phyloP scores from a whole-genome alignment of 768 basidiomycete genomes.

The Neoboletus brunneissimus region DNA sequence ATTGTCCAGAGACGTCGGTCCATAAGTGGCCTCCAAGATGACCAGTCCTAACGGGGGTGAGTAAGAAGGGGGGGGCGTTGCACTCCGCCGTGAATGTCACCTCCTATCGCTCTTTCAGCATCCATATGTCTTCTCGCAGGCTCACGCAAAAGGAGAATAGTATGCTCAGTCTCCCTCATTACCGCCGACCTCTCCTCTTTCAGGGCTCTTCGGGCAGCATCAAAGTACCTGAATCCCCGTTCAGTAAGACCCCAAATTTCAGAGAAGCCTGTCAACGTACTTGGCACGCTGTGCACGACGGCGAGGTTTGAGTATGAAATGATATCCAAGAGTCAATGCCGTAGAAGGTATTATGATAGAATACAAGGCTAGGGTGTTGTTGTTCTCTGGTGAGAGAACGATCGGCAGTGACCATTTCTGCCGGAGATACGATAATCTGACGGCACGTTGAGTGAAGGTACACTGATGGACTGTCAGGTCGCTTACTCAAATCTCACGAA shows the following conservation, averaged over 20 bases:
- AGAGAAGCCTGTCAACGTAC: slow-evolving; percentile 37
- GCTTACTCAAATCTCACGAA: slow-evolving; percentile 54
- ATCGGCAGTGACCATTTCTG: slow-evolving; percentile 60
- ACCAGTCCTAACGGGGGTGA: slow-evolving; percentile 56
- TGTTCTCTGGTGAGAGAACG: slow-evolving; percentile 48
- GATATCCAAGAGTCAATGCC: slow-evolving; percentile 51
- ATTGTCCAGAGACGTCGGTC: slow-evolving; percentile 49
- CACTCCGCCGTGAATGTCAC: slow-evolving; percentile 36
- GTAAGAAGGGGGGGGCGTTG: slow-evolving; percentile 12
- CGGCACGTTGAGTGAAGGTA: slow-evolving; percentile 15
- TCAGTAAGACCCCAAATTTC: slow-evolving; percentile 14
- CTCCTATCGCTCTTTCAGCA: slow-evolving; percentile 63
- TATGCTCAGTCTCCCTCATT: slow-evolving; percentile 62
- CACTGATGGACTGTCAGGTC: slow-evolving; percentile 4
- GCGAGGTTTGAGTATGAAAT: slow-evolving; percentile 54
- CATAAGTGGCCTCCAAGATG: slow-evolving; percentile 73
- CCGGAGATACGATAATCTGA: slow-evolving; percentile 53
- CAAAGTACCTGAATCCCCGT: slow-evolving; percentile 54
- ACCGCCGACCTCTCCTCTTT: slow-evolving; percentile 64
- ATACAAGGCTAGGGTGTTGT: slow-evolving; percentile 47
- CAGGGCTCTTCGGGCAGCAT: slow-evolving; percentile 56
- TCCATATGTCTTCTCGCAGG: slow-evolving; percentile 61
- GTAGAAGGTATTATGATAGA: slow-evolving; percentile 56
- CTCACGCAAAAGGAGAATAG: slow-evolving; percentile 61
- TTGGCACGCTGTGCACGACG: slow-evolving; percentile 50